Base-by-base conservation (phyloP, 2,329 filamentous ascomycete genomes). In the Penicillium crustosum region DNA sequence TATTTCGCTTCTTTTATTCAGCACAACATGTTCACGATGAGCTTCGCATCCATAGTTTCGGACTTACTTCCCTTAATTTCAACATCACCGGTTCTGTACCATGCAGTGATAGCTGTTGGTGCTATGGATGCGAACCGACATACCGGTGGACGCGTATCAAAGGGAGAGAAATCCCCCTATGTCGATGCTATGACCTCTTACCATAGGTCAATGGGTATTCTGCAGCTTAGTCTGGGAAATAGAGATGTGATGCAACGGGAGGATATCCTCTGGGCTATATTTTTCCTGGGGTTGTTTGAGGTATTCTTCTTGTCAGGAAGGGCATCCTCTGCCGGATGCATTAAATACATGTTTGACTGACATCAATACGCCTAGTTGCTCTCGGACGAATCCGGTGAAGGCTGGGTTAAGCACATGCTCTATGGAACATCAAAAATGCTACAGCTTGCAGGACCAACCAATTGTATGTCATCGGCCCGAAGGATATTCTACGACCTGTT, bases 401-500 rank as follows among this genome's bases (percentile, higher is more conserved):
- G 55, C 2, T 57, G 55, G 55, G 55, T 51, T 6, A 57, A 53
- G 33, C 55, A 57, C 4, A 61, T 48, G 55, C 39, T 53, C 29
- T 52, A 53, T 47, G 55, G 59, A 31, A 57, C 51, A 52, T 49
- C 50, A 39, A 48, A 38, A 43, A 55, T 61, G 27, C 35, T 61
- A 4, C 55, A 59, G 36, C 45, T 50, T 12, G 23, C 36, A 25
- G 55, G 55, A 35, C 55, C 49, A 53, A 48, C 42, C 27, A 21
- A 10, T 19, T 48, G 41, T 25, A 53, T 53, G 49, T 53, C 49
- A 21, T 19, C 55, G 13, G 13, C 31, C 15, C 49, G 41, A 31
- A 44, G 49, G 23, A 39, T 13, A 35, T 57, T 57, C 49, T 57
- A 57, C 36, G 35, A 57, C 49, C 31, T 57, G 7, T 57, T 57